Evolutionary conservation across 1,139 yeast species (phyloP).

Genomic region (Nakaseomyces uthaithaninus): DNA sequence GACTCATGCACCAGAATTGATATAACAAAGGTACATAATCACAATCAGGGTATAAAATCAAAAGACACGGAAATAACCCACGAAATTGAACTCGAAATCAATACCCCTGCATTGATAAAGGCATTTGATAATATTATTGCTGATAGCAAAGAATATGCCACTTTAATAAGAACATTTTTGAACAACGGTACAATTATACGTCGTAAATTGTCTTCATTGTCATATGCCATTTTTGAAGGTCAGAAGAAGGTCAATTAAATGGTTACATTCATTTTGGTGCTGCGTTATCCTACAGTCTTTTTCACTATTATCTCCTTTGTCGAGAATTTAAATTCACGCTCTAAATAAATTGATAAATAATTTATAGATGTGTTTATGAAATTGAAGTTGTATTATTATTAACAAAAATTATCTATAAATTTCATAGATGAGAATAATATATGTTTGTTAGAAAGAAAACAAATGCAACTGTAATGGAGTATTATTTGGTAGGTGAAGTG

Average conservation of each 20-base stretch:
- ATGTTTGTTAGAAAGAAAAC: too few species aligned
- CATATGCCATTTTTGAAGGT: constrained; percentile 33
- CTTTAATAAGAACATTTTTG: constrained; percentile 59
- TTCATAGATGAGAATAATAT: too few species aligned
- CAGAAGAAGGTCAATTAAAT: constrained; percentile 22
- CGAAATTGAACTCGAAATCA: constrained; percentile 71
- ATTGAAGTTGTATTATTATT: constrained; percentile 3
- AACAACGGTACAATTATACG: constrained; percentile 58
- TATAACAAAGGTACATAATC: constrained; percentile 53
- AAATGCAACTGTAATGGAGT: too few species aligned
- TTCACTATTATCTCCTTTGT: too few species aligned
- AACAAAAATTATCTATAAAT: not conserved
- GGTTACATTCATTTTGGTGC: not conserved
- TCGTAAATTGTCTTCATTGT: constrained; percentile 34
- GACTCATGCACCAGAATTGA: constrained; percentile 68
- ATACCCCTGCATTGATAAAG: constrained; percentile 50
- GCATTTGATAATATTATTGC: constrained; percentile 48
- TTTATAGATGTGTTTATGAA: constrained; percentile 1
- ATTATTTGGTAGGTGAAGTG: too few species aligned
- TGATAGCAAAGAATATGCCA: constrained; percentile 59
- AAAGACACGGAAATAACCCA: constrained; percentile 36
- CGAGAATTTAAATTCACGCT: too few species aligned
- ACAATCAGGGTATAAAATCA: constrained; percentile 38
- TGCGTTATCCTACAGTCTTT: not conserved
- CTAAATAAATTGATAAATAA: too few species aligned